These are phyloP conservation scores for Paspalum notatum DNA, from an alignment of 176 grass and related monocot species.

Conservation along the genomic window DNA sequence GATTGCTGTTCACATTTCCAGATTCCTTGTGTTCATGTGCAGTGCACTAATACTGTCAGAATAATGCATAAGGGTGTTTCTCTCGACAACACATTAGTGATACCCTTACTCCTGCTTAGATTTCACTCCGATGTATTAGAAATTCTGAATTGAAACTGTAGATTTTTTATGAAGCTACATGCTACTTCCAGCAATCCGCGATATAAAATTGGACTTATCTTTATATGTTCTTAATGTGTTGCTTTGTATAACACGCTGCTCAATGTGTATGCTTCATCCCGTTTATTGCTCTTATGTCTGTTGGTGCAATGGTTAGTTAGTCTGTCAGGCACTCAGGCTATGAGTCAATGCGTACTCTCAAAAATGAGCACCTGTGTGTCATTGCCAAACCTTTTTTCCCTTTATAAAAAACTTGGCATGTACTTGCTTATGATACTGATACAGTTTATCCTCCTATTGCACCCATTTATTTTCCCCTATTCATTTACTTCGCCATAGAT, in stretches of 20 bases:
- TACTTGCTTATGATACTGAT: too few relatives aligned
- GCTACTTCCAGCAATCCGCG: background rate
- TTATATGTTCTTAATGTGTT: background rate
- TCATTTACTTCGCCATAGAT: slow-evolving; percentile 49
- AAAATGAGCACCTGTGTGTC: too few relatives aligned
- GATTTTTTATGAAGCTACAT: background rate
- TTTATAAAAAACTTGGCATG: too few relatives aligned
- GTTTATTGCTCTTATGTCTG: background rate
- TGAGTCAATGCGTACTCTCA: too few relatives aligned
- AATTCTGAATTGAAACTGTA: background rate
- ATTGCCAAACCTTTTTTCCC: too few relatives aligned
- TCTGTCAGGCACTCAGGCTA: too few relatives aligned
- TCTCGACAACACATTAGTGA: background rate
- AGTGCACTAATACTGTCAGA: background rate
- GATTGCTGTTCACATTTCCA: background rate
- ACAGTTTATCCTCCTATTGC: background rate
- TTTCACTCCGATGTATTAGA: background rate
- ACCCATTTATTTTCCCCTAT: slow-evolving; percentile 4
- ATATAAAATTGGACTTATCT: background rate
- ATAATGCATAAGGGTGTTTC: background rate
- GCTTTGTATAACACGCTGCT: background rate
- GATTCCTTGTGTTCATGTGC: background rate
- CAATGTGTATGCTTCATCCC: background rate
- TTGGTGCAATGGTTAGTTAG: too few relatives aligned
- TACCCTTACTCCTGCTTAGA: background rate